A percentile compares a stretch with the other conserved stretches of the same genome.
These are phyloP conservation scores for Batkoa obscura DNA, from an alignment of 371 early-diverging fungal species.

Conservation along the genomic window DNA sequence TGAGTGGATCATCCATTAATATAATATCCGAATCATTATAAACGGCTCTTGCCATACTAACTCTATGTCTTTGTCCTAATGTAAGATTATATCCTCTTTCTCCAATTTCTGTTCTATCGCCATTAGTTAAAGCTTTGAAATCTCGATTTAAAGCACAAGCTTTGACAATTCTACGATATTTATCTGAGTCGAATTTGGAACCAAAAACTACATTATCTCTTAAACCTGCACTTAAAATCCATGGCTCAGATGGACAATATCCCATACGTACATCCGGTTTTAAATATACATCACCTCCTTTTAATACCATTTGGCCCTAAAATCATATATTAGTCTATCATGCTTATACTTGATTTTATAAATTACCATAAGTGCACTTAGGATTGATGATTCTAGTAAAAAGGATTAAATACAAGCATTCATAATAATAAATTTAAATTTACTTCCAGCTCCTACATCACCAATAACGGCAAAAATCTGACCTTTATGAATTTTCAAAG, in stretches of 20 bases:
- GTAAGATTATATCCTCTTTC: conserved; percentile 61
- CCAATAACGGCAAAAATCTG: conserved; percentile 42
- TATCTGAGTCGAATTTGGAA: conserved; percentile 19
- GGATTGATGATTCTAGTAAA: conserved; percentile 22
- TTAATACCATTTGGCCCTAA: conserved; percentile 27
- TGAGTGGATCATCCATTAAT: conserved; percentile 46
- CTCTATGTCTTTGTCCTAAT: conserved; percentile 46
- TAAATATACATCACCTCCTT: conserved; percentile 16
- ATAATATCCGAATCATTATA: conserved; percentile 35
- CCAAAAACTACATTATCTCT: conserved; percentile 62
- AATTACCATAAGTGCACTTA: conserved; percentile 30
- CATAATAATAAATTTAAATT: neutral
- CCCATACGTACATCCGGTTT: conserved; percentile 25
- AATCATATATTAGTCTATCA: neutral
- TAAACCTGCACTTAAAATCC: conserved; percentile 44
- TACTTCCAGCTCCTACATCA: conserved; percentile 36
- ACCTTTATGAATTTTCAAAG: conserved; percentile 22
- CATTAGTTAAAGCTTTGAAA: conserved; percentile 20
- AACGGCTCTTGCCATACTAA: conserved; percentile 46
- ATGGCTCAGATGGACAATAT: conserved; percentile 47
- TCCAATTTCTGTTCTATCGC: conserved; percentile 68
- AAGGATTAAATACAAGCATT: too few species aligned
- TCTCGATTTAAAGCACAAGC: conserved; percentile 43
- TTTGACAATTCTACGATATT: conserved; percentile 30
- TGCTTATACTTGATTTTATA: neutral